Conservation (phyloP, 768 basidiomycete species). For the Hypholoma fasciculare region DNA sequence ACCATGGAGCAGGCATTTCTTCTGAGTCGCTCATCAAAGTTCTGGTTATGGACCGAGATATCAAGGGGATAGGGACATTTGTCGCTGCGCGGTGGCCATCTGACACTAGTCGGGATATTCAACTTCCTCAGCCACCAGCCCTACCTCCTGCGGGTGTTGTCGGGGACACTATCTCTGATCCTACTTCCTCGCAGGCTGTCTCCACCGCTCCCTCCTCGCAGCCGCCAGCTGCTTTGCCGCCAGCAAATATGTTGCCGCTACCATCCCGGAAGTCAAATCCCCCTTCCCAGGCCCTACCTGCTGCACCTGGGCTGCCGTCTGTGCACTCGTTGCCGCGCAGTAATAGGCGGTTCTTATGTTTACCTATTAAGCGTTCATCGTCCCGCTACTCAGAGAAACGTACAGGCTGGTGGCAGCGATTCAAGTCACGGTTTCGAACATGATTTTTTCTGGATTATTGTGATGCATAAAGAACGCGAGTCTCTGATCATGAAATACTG, state of each 20-base stretch:
- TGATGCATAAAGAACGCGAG: no score
- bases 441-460: not conserved
- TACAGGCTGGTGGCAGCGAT: not conserved
- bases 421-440: not conserved
- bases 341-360: not conserved
- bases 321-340: no score
- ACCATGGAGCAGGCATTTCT: not conserved
- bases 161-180: not conserved
- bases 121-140: not conserved
- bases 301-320: no score
- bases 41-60: not conserved
- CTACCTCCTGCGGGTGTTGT: not conserved
- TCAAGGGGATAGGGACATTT: not conserved
- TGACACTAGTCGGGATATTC: not conserved
- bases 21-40: not conserved
- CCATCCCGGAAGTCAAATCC: no score
- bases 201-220: no score
- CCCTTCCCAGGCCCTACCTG: no score
- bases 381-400: not conserved
- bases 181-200: no score
- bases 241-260: no score
- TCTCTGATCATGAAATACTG: no score
- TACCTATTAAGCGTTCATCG: not conserved
- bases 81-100: constrained; percentile 1
- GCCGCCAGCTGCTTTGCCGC: no score